phyloP scores from a whole-genome alignment of 768 basidiomycete species.

The Leccinum variicolor region DNA sequence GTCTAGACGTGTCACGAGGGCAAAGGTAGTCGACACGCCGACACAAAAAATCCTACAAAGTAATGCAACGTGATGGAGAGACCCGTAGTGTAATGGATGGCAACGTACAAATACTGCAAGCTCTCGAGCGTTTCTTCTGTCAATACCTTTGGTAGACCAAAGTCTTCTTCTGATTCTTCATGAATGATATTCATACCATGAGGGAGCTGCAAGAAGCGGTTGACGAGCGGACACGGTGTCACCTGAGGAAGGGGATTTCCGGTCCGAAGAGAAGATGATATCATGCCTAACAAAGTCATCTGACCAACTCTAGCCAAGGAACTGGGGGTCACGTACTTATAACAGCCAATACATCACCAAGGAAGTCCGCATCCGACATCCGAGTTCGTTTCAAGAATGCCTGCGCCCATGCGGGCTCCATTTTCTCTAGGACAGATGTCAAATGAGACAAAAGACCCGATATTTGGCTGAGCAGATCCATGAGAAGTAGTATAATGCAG shows the following conservation, averaged over 20 bases:
- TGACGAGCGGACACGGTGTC: constrained; percentile 67
- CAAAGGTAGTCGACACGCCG: constrained; percentile 65
- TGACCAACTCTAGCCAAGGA: background rate
- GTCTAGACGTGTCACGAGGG: constrained; percentile 71
- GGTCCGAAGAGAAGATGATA: constrained; percentile 70
- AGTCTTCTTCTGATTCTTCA: constrained; percentile 69
- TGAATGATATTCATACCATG: constrained; percentile 68
- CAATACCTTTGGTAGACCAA: constrained; percentile 66
- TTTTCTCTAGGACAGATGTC: constrained; percentile 64
- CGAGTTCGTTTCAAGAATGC: constrained; percentile 75
- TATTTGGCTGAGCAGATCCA: constrained; percentile 49
- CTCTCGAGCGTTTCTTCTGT: constrained; percentile 72
- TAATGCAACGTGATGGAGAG: background rate
- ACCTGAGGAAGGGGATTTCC: constrained; percentile 81
- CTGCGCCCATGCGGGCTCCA: constrained; percentile 74
- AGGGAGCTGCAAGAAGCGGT: constrained; percentile 43
- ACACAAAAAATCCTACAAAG: constrained; percentile 60
- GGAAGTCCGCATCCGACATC: constrained; percentile 74
- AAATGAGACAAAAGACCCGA: constrained; percentile 69
- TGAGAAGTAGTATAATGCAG: background rate
- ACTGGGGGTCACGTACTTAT: constrained; percentile 48
- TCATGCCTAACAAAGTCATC: constrained; percentile 49
- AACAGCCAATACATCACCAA: constrained; percentile 82
- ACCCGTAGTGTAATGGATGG: background rate
- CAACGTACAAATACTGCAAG: constrained; percentile 72